Base-by-base conservation (phyloP, 2,329 filamentous ascomycete species). In the Gliomastix tumulicola region DNA sequence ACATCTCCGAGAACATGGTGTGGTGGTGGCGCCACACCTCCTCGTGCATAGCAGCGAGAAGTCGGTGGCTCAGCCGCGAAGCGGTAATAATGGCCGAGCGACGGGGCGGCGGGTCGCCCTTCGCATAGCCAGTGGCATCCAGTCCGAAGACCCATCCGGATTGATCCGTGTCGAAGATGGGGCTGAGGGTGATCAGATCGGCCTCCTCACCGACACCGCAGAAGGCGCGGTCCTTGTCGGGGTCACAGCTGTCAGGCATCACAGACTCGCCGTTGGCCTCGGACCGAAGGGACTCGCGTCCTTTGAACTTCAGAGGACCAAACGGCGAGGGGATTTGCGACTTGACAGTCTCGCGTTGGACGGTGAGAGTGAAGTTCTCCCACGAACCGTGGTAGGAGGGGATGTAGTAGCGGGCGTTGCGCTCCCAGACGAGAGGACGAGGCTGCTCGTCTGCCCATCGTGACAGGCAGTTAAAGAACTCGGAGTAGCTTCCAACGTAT, bases 1-100 rank as follows among this genome's bases (percentile, higher is more conserved):
- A 88, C 84, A 89, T 89, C 57, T 89, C 84, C 19, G 74, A 76
- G 54, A 85, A 88, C 81, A 82, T 88, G 56, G 68, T 79, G 56
- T 80, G 84, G 44, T 76, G 78, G 47, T 75, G 67, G 20, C 72
- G 68, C 57, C 68, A 79, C 32, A 79, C 82, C 50, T 88, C 83
- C 45, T 84, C 73, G 57, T 89, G 84, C 82, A 89, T 88, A 6
- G 76, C 76, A 32, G 71, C 60, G 6, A 88, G 62, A 2, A 88
- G 66, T 11, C 81, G 72, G 18, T 77, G 72, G 20, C 76, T 82
- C 22, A 88, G 63, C 9, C 84, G 78, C 2, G 73, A 77, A 0
- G 82, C 80, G 4, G 83, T 87, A 41, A 87, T 79, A 52, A 88
- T 84, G 35, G 82, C 75, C 27, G 75, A 78, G 28, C 84, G 74